These are phyloP conservation scores for Schizochytrium sp. DNA, from an alignment of 108 stramenopile species.

Conservation along the genomic window DNA sequence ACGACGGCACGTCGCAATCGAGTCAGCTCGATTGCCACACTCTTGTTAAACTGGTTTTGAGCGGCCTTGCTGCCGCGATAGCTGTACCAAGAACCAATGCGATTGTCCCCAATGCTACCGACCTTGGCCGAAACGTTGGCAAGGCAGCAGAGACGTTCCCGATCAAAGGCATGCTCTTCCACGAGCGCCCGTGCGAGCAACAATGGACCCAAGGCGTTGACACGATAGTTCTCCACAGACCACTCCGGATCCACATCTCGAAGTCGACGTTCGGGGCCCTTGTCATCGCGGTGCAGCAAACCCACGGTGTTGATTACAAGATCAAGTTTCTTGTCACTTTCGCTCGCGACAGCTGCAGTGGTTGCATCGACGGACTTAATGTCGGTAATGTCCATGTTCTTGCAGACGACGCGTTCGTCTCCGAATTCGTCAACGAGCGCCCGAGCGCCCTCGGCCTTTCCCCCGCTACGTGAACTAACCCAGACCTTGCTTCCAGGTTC, in stretches of 20 bases:
- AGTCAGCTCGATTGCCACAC: constrained; percentile 65
- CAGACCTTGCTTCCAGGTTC: background rate
- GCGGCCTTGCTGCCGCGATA: constrained; percentile 80
- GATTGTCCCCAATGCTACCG: constrained; percentile 78
- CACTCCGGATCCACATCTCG: constrained; percentile 63
- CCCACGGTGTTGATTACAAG: constrained; percentile 68
- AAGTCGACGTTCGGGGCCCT: constrained; percentile 67
- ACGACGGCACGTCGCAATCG: constrained; percentile 47
- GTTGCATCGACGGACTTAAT: background rate
- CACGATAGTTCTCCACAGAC: constrained; percentile 46
- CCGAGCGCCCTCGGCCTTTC: too few species aligned
- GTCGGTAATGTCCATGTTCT: background rate
- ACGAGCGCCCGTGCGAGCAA: background rate
- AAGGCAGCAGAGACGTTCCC: constrained; percentile 45
- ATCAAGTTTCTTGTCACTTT: constrained; percentile 40
- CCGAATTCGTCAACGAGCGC: background rate
- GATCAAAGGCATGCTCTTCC: background rate
- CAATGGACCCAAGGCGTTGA: constrained; percentile 9
- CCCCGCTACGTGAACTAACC: background rate
- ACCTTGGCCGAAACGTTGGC: constrained; percentile 77
- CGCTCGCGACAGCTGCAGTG: background rate
- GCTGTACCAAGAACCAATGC: constrained; percentile 79
- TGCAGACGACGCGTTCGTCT: background rate
- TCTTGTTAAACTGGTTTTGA: constrained; percentile 71
- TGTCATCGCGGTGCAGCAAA: constrained; percentile 56